Base-by-base conservation (phyloP, 2,329 filamentous ascomycete species). In the Colletotrichum noveboracense region DNA sequence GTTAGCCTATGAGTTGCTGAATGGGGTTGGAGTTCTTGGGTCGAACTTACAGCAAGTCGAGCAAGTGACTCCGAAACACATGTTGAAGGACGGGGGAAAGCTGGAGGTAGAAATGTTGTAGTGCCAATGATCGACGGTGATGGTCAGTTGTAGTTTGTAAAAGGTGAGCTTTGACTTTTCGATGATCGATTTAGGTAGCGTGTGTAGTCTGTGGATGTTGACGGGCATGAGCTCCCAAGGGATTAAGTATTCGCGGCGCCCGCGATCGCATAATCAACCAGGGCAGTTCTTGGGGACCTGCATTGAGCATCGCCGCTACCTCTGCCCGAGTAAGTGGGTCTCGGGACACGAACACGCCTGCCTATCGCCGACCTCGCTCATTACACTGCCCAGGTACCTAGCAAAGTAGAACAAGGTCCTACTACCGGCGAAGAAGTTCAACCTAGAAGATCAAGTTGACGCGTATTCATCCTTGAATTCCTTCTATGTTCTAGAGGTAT, bases 31-130 rank as follows among this genome's bases (percentile, higher is more conserved):
- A 55, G 28, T 7, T 8, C 21, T 16, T 5, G 9, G 16, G 21
- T 8, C 4, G 38, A 62, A 79, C 86, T 80, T 79, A 87, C 86
- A 84, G 82, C 86, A 88, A 21, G 81, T 85, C 28, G 84, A 76
- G 76, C 86, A 88, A 28, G 81, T 85, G 7, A 86, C 82, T 52
- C 82, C 78, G 79, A 84, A 84, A 66, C 86, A 88, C 86, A 88
- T 88, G 24, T 48, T 83, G 65, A 52, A 52, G 43, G 10, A 24
- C 43, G 43, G 43, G 43, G 58, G 24, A 7, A 34, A 48, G 24
- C 30, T n/a, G 36, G 21, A 32, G 10, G 24, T 18, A 32, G 56
- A 10, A 21, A 36, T n/a, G 12, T 62, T 34, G 30, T 21, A 14
- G 30, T 62, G n/a, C n/a, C n/a, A 52, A 24, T 21, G 13, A 24